These are phyloP conservation scores for Dactylellina drechsleri DNA, from an alignment of 2,329 filamentous ascomycete genomes.

Conservation along the genomic window DNA sequence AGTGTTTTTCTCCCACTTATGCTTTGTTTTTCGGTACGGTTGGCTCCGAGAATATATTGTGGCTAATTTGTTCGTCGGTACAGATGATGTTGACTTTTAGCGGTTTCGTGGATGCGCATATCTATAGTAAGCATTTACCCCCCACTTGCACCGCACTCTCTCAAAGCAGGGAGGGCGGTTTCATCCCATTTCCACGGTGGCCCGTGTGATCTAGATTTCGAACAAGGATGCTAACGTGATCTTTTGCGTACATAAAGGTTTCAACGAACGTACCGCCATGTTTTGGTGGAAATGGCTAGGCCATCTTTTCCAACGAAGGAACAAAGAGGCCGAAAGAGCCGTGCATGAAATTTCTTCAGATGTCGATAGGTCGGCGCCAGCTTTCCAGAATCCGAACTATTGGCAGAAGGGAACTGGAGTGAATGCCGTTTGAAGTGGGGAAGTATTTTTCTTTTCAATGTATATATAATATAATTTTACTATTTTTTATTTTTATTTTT, in stretches of 20 bases:
- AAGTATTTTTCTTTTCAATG: not conserved
- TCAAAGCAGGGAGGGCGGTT: not conserved
- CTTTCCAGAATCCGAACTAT: conserved; percentile 31
- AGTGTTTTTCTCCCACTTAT: not conserved
- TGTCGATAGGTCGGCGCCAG: conserved; percentile 11
- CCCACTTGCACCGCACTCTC: too few relatives aligned
- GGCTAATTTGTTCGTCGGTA: conserved; percentile 36
- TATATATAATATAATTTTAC: conserved; percentile 4
- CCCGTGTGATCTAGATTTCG: not conserved
- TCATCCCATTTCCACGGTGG: conserved; percentile 14
- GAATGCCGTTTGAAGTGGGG: conserved; percentile 4
- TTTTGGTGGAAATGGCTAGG: conserved; percentile 38
- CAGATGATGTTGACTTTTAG: conserved; percentile 51
- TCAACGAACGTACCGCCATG: conserved; percentile 51
- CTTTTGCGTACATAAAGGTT: conserved; percentile 16
- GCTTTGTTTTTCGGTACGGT: conserved; percentile 31
- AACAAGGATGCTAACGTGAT: conserved; percentile 38
- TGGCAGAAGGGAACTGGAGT: conserved; percentile 7
- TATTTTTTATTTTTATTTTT: conserved; percentile 2
- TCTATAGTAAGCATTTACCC: conserved; percentile 33
- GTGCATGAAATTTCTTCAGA: conserved; percentile 47
- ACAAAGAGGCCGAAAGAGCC: conserved; percentile 6
- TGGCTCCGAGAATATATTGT: conserved; percentile 50
- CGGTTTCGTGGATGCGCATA: conserved; percentile 49
- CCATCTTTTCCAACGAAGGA: conserved; percentile 3